A percentile compares a stretch with the other conserved stretches of the same genome.
Conservation (phyloP, 2,329 filamentous ascomycete species). For the Alternaria gansuensis region DNA sequence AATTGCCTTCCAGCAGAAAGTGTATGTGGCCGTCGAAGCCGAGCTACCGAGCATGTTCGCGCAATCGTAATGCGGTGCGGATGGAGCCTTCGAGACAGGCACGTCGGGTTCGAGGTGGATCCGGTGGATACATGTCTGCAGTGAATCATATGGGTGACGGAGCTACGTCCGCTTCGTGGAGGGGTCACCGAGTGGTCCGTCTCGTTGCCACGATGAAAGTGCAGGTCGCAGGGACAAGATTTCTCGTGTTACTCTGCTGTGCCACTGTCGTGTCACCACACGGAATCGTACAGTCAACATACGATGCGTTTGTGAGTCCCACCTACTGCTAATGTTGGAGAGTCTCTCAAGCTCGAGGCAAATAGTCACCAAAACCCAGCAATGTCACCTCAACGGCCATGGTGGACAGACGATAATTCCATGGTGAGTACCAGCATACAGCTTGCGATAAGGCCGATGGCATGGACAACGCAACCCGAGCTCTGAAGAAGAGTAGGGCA, state of each 20-base stretch:
- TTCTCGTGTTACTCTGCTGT: slow-evolving; percentile 1
- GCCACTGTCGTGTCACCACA: neutral
- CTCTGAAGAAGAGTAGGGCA: neutral
- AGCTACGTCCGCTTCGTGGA: slow-evolving; percentile 11
- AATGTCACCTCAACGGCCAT: slow-evolving; percentile 3
- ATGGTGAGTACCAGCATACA: neutral
- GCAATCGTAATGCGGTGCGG: slow-evolving; percentile 9
- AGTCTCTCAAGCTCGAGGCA: slow-evolving; percentile 4
- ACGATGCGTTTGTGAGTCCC: slow-evolving; percentile 3
- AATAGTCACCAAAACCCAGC: slow-evolving; percentile 8
- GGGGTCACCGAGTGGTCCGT: slow-evolving; percentile 11
- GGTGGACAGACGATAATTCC: neutral
- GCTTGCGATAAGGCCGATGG: neutral
- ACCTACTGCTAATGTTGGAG: slow-evolving; percentile 17
- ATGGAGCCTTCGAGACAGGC: slow-evolving; percentile 13
- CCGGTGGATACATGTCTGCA: slow-evolving; percentile 14
- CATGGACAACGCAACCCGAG: neutral
- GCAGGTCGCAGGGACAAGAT: slow-evolving; percentile 3
- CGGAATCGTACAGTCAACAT: neutral
- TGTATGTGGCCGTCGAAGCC: neutral
- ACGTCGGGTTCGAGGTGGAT: slow-evolving; percentile 12
- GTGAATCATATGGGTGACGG: slow-evolving; percentile 14
- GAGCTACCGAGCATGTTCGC: slow-evolving; percentile 2
- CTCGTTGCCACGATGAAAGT: slow-evolving; percentile 10
- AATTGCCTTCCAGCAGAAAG: neutral